Conservation (phyloP, 371 early-diverging fungal genomes). For the Zancudomyces culisetae region DNA sequence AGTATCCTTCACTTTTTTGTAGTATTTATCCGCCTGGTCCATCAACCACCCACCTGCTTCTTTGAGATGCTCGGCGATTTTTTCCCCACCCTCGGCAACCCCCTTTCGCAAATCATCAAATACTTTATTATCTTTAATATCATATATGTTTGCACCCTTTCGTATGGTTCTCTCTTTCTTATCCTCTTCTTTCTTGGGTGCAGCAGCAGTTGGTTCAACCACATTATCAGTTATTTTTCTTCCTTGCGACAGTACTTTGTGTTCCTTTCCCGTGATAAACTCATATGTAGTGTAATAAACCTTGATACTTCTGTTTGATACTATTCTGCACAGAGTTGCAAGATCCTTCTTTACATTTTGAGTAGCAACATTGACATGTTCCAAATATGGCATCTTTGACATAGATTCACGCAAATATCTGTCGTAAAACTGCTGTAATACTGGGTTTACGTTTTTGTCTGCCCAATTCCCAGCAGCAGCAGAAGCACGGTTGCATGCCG, state of each 20-base stretch:
- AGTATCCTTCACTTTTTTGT: not conserved
- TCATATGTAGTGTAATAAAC: not conserved
- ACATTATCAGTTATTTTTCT: too few relatives aligned
- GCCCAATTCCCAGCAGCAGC: not conserved
- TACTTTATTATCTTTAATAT: not conserved
- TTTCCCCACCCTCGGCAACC: not conserved
- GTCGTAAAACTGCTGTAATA: not conserved
- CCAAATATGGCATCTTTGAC: not conserved
- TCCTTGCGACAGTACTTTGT: not conserved
- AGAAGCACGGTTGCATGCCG: not conserved
- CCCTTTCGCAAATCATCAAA: not conserved
- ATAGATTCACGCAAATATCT: not conserved
- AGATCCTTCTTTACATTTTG: not conserved
- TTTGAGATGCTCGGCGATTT: not conserved
- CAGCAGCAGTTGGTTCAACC: too few relatives aligned
- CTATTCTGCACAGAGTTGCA: not conserved
- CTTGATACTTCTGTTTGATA: not conserved
- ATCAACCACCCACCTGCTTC: not conserved
- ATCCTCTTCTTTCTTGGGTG: too few relatives aligned
- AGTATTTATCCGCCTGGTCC: not conserved
- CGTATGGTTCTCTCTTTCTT: too few relatives aligned
- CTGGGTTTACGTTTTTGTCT: not conserved
- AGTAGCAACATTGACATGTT: not conserved
- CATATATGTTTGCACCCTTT: not conserved
- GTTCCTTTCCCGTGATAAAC: not conserved